Conservation (phyloP, 1,284 basidiomycete genomes). For the Calocybe gambosa region DNA sequence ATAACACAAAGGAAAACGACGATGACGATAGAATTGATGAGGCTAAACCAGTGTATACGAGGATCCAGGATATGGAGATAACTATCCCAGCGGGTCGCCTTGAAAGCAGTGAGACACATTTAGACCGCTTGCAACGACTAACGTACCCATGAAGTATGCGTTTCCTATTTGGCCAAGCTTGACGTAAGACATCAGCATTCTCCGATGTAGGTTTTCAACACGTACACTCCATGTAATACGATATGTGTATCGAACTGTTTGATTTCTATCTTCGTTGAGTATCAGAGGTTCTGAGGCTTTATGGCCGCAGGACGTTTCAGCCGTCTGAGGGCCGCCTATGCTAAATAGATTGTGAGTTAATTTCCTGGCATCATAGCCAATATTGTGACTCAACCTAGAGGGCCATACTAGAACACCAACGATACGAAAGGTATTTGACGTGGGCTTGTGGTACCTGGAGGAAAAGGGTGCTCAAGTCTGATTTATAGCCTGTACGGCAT, state of each 20-base stretch:
- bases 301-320: conserved; percentile 34
- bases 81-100: conserved; percentile 95
- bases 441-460: conserved; percentile 75
- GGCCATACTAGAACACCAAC: conserved; percentile 94
- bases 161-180: conserved; percentile 47
- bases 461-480: not conserved
- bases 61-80: conserved; percentile 83
- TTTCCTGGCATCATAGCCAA: not conserved
- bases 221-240: conserved; percentile 81
- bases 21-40: conserved; percentile 91
- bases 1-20: conserved; percentile 88
- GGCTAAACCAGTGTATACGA: conserved; percentile 86
- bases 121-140: not conserved
- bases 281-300: conserved; percentile 41
- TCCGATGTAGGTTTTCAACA: conserved; percentile 5
- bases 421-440: conserved; percentile 65
- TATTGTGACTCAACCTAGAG: conserved; percentile 46
- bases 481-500: not conserved
- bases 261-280: conserved; percentile 58
- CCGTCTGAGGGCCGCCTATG: conserved; percentile 52
- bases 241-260: conserved; percentile 86
- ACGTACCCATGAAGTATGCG: conserved; percentile 76
- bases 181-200: conserved; percentile 6
- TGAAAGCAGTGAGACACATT: not conserved
- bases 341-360: conserved; percentile 28